Base-by-base conservation (phyloP, 1,284 basidiomycete species). In the Prillingera fragicola region DNA sequence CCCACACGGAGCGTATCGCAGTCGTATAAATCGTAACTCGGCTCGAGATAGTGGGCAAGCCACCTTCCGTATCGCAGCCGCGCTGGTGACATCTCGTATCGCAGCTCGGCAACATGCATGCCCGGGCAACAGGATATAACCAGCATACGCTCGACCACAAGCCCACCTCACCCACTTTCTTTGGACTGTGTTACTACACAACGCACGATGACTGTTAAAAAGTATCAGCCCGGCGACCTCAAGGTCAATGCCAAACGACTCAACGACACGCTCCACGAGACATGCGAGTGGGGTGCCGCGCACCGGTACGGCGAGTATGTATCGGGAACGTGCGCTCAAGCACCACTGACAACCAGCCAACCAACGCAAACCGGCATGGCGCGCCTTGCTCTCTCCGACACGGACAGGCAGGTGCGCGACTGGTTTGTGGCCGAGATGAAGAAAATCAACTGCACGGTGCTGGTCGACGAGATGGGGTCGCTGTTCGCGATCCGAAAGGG, bases 381-480 rank as follows among this genome's bases (percentile, higher is more conserved):
- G 25, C 51, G 63, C 13, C 47, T 66, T 8, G 57, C 60, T 22
- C 55, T 68, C 7, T 47, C 57, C 33, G 55, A 64, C 34, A 52
- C 61, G 32, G 65, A 68, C 45, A 56, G 54, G 14, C 31, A 27
- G 12, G 64, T 59, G 32, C 55, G 65, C 43, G 50, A 59, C 26
- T 68, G 64, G 65, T 60, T 65, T 41, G 38, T 51, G 8, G 34
- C 45, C 25, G 59, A 67, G 48, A 47, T 54, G 17, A 42, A 59
- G 42, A 44, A 51, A 28, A 53, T 68, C 3, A 63, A 62, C 1
- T 67, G 64, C 49, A 31, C 28, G 6, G 60, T 67, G 18, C 54
- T 50, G 8, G 45, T 60, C 28, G 59, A 61, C 41, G 29, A 38
- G 23, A 65, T 67, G 57, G 65, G 65, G 24, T 67, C 65, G 56